These are phyloP conservation scores for Cryptomeria japonica DNA, from an alignment of 75 land plant genomes.

Conservation along the genomic window DNA sequence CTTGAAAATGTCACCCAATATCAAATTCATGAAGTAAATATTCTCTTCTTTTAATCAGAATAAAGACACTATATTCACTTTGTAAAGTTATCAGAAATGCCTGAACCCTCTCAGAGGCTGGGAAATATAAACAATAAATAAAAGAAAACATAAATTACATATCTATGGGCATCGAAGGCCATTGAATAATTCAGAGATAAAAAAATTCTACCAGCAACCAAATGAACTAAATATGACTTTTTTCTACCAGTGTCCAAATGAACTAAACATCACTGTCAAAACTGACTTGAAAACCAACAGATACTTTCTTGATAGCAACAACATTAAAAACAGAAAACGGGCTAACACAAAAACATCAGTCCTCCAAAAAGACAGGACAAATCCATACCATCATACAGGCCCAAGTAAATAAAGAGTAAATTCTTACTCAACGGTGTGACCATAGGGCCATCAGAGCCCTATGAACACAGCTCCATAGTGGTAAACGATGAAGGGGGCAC, in stretches of 20 bases:
- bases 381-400: neutral
- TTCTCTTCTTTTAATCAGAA: neutral
- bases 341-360: neutral
- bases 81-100: neutral
- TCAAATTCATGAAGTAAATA: neutral
- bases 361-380: neutral
- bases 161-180: neutral
- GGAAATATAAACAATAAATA: neutral
- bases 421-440: too few relatives aligned
- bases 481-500: too few relatives aligned
- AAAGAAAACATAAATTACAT: neutral
- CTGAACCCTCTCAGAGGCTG: neutral
- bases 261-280: neutral
- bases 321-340: too few relatives aligned
- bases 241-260: neutral
- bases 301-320: neutral
- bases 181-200: too few relatives aligned
- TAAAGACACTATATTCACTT: neutral
- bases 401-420: neutral
- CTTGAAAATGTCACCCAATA: neutral
- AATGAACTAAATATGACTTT: neutral
- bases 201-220: neutral
- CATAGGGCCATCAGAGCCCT: too few relatives aligned
- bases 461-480: too few relatives aligned
- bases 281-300: neutral